Evolutionary conservation across 305 asterid genomes (phyloP).

Genomic region (Fraxinus angustifolia): DNA sequence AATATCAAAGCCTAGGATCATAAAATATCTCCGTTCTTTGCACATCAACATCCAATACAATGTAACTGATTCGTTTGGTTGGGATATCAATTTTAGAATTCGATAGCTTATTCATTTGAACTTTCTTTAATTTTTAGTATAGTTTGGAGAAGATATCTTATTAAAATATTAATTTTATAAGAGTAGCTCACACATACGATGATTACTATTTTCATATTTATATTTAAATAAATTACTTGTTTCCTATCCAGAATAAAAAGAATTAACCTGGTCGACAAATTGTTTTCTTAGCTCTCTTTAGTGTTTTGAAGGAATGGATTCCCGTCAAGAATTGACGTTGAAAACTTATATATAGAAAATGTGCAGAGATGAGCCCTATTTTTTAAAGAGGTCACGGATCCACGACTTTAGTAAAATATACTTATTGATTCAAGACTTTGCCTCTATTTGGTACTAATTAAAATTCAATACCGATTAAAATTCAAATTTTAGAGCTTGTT

Average conservation of each 20-base stretch:
- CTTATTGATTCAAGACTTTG: neutral
- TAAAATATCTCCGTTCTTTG: slow-evolving; percentile 25
- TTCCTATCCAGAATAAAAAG: neutral
- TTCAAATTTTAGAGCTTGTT: too few relatives aligned
- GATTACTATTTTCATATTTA: neutral
- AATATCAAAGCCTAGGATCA: slow-evolving; percentile 11
- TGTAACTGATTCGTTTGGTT: neutral
- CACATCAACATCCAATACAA: neutral
- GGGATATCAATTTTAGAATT: neutral
- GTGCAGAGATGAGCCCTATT: neutral
- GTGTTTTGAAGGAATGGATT: neutral
- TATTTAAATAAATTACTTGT: neutral
- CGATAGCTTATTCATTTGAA: neutral
- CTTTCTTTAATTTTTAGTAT: neutral
- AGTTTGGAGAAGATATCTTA: neutral
- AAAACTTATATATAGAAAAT: neutral
- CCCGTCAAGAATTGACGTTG: neutral
- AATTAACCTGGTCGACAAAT: neutral
- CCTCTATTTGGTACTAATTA: too few relatives aligned
- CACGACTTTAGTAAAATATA: too few relatives aligned
- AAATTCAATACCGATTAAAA: too few relatives aligned
- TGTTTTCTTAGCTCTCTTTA: neutral
- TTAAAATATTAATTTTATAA: neutral
- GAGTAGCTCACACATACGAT: too few relatives aligned
- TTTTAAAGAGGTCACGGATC: neutral